Evolutionary conservation across 176 grass and related monocot species (phyloP).

Genomic region (Avena eriantha): DNA sequence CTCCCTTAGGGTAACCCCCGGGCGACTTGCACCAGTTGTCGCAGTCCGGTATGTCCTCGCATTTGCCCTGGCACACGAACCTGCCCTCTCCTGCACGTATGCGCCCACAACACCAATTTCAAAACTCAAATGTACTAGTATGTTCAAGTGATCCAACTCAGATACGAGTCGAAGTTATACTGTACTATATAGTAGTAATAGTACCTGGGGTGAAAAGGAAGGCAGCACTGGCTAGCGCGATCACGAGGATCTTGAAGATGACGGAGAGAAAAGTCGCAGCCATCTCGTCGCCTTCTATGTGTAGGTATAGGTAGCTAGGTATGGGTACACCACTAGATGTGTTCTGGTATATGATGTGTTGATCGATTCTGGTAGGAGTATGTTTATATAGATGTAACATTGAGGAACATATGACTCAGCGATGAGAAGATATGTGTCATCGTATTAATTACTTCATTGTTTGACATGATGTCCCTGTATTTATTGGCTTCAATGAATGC

Average conservation of each 20-base stretch:
- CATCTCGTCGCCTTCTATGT: not conserved
- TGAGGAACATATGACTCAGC: not conserved
- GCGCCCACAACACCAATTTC: not conserved
- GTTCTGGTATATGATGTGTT: not conserved
- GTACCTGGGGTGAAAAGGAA: not conserved
- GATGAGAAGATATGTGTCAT: not conserved
- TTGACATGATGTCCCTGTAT: not conserved
- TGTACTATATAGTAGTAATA: too few species aligned
- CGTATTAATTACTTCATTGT: not conserved
- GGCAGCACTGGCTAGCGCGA: not conserved
- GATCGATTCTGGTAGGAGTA: not conserved
- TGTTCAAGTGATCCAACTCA: not conserved
- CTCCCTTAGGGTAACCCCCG: conserved; percentile 38
- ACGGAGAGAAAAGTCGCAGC: not conserved
- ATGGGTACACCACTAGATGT: not conserved
- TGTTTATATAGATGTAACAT: not conserved
- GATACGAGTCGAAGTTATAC: not conserved
- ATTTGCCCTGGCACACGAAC: conserved; percentile 43
- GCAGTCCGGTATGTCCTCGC: conserved; percentile 45
- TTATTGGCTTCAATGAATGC: not conserved
- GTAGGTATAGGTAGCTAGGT: too few species aligned
- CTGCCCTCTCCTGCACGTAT: conserved; percentile 8
- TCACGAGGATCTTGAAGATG: not conserved
- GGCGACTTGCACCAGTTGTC: conserved; percentile 8
- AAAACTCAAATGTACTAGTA: not conserved